These are phyloP conservation scores for Emmonsiellopsis sp. DNA, from an alignment of 2,329 filamentous ascomycete species.

Conservation along the genomic window DNA sequence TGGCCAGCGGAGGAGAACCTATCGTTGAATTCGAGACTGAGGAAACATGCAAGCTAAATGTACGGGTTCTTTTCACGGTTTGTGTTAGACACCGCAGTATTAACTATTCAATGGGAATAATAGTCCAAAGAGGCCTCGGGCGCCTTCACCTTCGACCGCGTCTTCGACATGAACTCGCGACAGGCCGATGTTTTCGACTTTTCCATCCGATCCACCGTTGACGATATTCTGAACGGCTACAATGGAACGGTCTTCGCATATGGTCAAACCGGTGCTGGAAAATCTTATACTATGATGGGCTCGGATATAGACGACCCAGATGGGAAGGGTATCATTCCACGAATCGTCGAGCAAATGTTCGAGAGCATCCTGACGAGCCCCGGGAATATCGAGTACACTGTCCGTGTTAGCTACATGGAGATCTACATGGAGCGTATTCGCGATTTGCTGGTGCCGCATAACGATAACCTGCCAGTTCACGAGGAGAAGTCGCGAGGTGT, in stretches of 20 bases:
- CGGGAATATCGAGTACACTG: slow-evolving; percentile 94
- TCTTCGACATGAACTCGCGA: slow-evolving; percentile 87
- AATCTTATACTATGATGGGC: slow-evolving; percentile 99
- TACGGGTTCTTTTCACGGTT: slow-evolving; percentile 31
- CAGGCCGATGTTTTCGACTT: slow-evolving; percentile 97
- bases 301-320: slow-evolving; percentile 85
- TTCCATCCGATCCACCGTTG: slow-evolving; percentile 89
- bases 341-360: slow-evolving; percentile 97
- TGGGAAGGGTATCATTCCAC: slow-evolving; percentile 87
- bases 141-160: slow-evolving; percentile 91
- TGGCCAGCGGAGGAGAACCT: slow-evolving; percentile 79
- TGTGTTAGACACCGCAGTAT: too few relatives aligned
- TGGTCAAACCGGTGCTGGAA: slow-evolving; percentile 94
- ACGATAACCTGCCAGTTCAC: slow-evolving; percentile 95
- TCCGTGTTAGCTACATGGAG: slow-evolving; percentile 98
- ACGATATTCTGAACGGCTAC: slow-evolving; percentile 97
- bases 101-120: slow-evolving; percentile 4
- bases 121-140: slow-evolving; percentile 77
- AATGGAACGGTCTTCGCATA: slow-evolving; percentile 99
- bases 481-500: slow-evolving; percentile 95
- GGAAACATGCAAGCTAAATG: slow-evolving; percentile 79
- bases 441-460: slow-evolving; percentile 82
- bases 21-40: slow-evolving; percentile 83
- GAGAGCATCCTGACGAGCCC: slow-evolving; percentile 87
- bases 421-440: slow-evolving; percentile 99